A percentile compares a stretch with the other conserved stretches of the same genome.
Conservation (phyloP, 2,329 filamentous ascomycete species). For the Cladosporium austrohemisphaericum region DNA sequence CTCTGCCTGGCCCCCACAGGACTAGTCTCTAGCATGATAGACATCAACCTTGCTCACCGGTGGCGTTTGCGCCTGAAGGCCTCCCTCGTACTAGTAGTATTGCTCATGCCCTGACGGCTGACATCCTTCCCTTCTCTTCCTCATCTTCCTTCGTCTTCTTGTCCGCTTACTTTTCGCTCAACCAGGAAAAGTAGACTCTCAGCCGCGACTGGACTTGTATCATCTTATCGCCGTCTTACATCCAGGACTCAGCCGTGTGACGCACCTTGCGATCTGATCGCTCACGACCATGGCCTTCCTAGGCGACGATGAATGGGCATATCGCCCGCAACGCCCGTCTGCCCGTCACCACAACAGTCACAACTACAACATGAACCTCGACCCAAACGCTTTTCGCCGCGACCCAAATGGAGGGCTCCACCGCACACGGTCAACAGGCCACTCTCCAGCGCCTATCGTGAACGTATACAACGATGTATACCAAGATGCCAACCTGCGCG, state of each 20-base stretch:
- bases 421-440: constrained; percentile 44
- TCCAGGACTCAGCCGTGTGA: too few species aligned
- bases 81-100: neutral
- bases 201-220: neutral
- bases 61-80: constrained; percentile 5
- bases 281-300: constrained; percentile 7
- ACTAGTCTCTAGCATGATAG: constrained; percentile 8
- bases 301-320: constrained; percentile 9
- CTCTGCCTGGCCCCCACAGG: constrained; percentile 15
- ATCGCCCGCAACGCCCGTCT: constrained; percentile 1
- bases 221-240: neutral
- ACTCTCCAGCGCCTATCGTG: constrained; percentile 42
- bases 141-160: neutral
- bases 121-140: constrained; percentile 2
- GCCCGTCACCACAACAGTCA: constrained; percentile 7
- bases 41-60: constrained; percentile 7
- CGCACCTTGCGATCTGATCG: neutral
- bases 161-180: neutral
- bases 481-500: constrained; percentile 27
- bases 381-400: constrained; percentile 7
- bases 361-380: constrained; percentile 6
- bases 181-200: neutral
- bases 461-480: constrained; percentile 46
- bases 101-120: neutral
- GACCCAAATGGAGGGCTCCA: constrained; percentile 32